phyloP scores from a whole-genome alignment of 345 rosid genomes.

The Murraya paniculata region DNA sequence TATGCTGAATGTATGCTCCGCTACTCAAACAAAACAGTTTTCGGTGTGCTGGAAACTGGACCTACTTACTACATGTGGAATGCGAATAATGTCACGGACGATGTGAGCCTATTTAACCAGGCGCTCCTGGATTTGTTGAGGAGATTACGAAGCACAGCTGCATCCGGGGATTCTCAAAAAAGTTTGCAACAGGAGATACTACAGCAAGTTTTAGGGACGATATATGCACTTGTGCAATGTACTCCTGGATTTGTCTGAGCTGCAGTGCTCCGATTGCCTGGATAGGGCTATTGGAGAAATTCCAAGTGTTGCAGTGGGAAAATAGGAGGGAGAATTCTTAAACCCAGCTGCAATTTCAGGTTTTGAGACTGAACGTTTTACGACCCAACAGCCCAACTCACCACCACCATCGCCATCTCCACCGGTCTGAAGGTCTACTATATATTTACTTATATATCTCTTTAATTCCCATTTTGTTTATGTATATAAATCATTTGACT shows the following conservation, averaged over 20 bases:
- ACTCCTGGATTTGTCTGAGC: slow-evolving; percentile 31
- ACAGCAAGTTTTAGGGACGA: background rate
- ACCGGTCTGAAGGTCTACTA: background rate
- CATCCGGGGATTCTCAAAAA: slow-evolving; percentile 15
- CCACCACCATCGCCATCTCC: background rate
- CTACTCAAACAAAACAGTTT: slow-evolving; percentile 31
- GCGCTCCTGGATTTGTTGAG: slow-evolving; percentile 4
- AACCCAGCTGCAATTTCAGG: slow-evolving; percentile 22
- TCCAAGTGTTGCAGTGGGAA: slow-evolving; percentile 8
- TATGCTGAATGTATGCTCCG: slow-evolving; percentile 27
- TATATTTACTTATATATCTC: background rate
- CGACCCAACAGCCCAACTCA: background rate
- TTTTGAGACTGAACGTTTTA: slow-evolving; percentile 5
- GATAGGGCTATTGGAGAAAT: background rate
- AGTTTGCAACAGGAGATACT: slow-evolving; percentile 26
- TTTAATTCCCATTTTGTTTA: background rate
- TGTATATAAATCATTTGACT: background rate
- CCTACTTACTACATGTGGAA: background rate
- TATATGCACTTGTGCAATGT: slow-evolving; percentile 37
- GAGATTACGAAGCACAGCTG: slow-evolving; percentile 8
- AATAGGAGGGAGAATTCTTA: slow-evolving; percentile 9
- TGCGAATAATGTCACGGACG: background rate
- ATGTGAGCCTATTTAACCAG: slow-evolving; percentile 7
- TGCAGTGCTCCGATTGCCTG: background rate
- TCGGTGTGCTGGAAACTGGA: background rate